These are phyloP conservation scores for Fomitopsis palustris DNA, from an alignment of 1,284 basidiomycete species.

Conservation along the genomic window DNA sequence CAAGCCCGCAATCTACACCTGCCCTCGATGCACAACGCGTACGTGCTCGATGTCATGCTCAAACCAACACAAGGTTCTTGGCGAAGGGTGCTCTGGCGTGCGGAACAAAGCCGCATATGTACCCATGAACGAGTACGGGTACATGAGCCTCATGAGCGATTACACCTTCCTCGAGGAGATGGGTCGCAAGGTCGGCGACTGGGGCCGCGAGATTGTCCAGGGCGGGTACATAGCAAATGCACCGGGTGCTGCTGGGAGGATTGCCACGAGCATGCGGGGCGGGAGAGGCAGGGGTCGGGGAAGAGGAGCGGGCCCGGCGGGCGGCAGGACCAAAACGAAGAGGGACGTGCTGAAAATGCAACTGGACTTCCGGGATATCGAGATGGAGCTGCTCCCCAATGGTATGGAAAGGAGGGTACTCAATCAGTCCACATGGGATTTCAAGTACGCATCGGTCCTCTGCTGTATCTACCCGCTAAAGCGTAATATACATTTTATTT, in stretches of 20 bases:
- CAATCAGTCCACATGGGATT: conserved; percentile 82
- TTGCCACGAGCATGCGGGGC: conserved; percentile 19
- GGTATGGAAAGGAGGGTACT: conserved; percentile 79
- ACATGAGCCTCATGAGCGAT: conserved; percentile 82
- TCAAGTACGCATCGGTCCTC: conserved; percentile 52
- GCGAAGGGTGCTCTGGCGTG: conserved; percentile 63
- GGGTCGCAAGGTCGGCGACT: conserved; percentile 64
- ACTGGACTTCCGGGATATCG: conserved; percentile 63
- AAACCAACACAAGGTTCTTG: conserved; percentile 60
- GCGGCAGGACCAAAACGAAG: conserved; percentile 38
- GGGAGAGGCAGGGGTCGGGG: conserved; percentile 23
- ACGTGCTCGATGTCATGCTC: conserved; percentile 79
- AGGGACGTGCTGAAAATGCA: conserved; percentile 63
- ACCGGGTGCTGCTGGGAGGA: conserved; percentile 14
- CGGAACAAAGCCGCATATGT: conserved; percentile 74
- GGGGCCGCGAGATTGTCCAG: conserved; percentile 67
- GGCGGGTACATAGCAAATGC: conserved; percentile 39
- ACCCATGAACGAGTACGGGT: conserved; percentile 76
- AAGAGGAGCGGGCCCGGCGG: conserved; percentile 24
- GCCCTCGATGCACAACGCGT: conserved; percentile 67
- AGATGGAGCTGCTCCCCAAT: conserved; percentile 70
- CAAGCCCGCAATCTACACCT: conserved; percentile 66
- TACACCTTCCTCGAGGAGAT: conserved; percentile 82
- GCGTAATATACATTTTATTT: conserved; percentile 9
- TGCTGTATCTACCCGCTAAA: conserved; percentile 9